phyloP scores from a whole-genome alignment of 441 rosid species.

The Erodium moschatum region DNA sequence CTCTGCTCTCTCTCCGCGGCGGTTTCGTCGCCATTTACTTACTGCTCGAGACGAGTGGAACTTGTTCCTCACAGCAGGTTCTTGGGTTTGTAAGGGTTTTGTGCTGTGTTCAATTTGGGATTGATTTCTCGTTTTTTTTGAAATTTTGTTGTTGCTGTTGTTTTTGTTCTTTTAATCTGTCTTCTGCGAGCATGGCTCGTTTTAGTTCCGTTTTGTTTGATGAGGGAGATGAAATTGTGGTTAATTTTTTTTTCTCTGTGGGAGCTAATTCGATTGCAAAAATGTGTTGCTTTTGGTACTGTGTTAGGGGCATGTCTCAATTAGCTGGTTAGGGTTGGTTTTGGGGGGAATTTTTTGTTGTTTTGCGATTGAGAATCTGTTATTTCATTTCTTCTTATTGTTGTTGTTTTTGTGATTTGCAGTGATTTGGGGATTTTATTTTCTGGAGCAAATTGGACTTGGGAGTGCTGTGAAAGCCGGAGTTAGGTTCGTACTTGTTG shows the following conservation, averaged over 20 bases:
- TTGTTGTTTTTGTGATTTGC: slow-evolving; percentile 1
- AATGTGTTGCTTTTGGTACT: neutral
- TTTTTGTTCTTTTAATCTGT: neutral
- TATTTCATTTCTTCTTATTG: neutral
- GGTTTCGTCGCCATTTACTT: no score
- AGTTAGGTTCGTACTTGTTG: neutral
- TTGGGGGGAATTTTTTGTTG: neutral
- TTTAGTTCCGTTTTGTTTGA: neutral
- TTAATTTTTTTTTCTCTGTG: neutral
- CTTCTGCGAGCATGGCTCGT: neutral
- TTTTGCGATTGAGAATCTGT: neutral
- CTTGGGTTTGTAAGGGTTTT: neutral
- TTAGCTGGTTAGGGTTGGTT: neutral
- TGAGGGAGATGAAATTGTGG: neutral
- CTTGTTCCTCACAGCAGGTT: neutral
- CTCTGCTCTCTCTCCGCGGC: no score
- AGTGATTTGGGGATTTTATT: slow-evolving; percentile 2
- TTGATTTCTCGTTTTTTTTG: neutral
- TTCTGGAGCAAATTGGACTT: slow-evolving; percentile 1
- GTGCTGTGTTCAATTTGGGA: neutral
- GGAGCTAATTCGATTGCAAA: neutral
- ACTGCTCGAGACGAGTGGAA: slow-evolving; percentile 5
- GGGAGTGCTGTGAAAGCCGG: neutral
- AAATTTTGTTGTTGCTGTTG: neutral
- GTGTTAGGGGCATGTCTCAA: neutral